Evolutionary conservation across 2,329 filamentous ascomycete genomes (phyloP).

Genomic region (Alternaria burnsii): DNA sequence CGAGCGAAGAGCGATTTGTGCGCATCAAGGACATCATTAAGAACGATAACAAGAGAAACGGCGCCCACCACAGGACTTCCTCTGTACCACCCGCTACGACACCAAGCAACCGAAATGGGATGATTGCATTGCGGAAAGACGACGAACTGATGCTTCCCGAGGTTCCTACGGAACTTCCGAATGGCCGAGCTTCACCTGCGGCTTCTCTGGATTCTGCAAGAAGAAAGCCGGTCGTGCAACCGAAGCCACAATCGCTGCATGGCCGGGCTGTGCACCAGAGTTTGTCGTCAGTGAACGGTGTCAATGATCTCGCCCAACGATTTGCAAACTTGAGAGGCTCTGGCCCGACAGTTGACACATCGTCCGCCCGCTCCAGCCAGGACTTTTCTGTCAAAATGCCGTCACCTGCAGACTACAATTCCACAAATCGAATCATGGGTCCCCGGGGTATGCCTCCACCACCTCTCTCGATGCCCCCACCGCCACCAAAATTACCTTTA

Average conservation of each 20-base stretch:
- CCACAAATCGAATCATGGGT: conserved; percentile 51
- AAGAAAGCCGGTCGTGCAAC: conserved; percentile 60
- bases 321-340: conserved; percentile 48
- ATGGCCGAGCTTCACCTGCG: conserved; percentile 31
- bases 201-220: conserved; percentile 30
- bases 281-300: conserved; percentile 29
- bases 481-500: conserved; percentile 59
- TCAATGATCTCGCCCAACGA: conserved; percentile 47
- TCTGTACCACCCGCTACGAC: conserved; percentile 22
- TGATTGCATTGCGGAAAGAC: conserved; percentile 19
- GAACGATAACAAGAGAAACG: conserved; percentile 64
- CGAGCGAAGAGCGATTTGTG: conserved; percentile 54
- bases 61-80: conserved; percentile 53
- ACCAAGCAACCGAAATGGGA: conserved; percentile 30
- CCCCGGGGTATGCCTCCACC: conserved; percentile 63
- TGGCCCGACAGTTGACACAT: conserved; percentile 32
- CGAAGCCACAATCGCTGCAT: conserved; percentile 73
- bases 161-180: conserved; percentile 33
- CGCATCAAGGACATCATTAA: conserved; percentile 61
- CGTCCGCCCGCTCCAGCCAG: conserved; percentile 29
- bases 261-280: conserved; percentile 64
- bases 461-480: conserved; percentile 32
- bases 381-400: conserved; percentile 53
- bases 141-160: conserved; percentile 50
- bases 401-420: conserved; percentile 50